A percentile compares a stretch with the other conserved stretches of the same genome.
Evolutionary conservation across 768 basidiomycete species (phyloP).

Genomic region (Fomitopsis serialis): DNA sequence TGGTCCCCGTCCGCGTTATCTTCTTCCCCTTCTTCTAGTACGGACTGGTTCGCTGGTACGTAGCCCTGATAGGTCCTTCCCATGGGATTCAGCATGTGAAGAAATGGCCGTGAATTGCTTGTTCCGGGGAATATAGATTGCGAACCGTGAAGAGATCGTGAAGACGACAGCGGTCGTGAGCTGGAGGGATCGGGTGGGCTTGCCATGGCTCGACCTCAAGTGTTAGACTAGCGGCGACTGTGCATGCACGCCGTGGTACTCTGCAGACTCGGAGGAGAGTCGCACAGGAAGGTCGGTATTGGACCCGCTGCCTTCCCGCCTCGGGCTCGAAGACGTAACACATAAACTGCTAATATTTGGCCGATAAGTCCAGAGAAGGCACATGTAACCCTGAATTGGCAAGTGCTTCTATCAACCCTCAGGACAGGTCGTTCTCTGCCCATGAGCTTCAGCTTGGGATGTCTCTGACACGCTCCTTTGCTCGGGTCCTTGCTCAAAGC

Average conservation of each 20-base stretch:
- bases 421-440: background rate
- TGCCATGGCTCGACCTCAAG: slow-evolving; percentile 9
- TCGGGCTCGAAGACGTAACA: slow-evolving; percentile 4
- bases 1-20: slow-evolving; percentile 37
- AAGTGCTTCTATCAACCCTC: no score
- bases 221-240: background rate
- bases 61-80: slow-evolving; percentile 72
- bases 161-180: slow-evolving; percentile 9
- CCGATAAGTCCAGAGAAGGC: background rate
- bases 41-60: slow-evolving; percentile 63
- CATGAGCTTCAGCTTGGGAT: slow-evolving; percentile 2
- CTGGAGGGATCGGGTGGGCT: background rate
- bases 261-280: background rate
- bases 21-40: slow-evolving; percentile 70
- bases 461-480: background rate
- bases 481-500: background rate
- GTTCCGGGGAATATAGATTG: slow-evolving; percentile 32
- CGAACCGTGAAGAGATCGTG: slow-evolving; percentile 25
- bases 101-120: slow-evolving; percentile 71
- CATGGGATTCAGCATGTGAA: slow-evolving; percentile 81
- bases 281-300: background rate
- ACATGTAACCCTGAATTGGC: no score
- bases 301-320: background rate
- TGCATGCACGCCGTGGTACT: background rate
- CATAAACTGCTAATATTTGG: background rate